Percentiles rank a stretch among this genome's conserved stretches.
phyloP scores from a whole-genome alignment of 139 green algal species.

The Tetraselmis chui region DNA sequence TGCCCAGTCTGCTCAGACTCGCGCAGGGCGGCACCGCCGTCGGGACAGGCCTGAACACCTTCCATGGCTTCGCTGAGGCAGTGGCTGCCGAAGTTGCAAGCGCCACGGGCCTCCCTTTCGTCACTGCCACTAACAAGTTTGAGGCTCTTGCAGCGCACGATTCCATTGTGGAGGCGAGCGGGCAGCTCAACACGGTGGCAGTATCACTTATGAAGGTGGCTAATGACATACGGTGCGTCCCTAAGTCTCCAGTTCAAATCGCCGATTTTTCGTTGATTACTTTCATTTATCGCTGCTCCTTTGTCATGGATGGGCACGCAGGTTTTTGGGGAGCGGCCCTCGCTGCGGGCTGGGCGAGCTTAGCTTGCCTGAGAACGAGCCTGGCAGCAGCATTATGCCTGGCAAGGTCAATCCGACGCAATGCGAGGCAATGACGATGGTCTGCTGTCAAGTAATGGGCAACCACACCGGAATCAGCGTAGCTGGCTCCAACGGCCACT shows the following conservation, averaged over 20 bases:
- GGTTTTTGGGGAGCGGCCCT: conserved; percentile 45
- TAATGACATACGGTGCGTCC: conserved; percentile 41
- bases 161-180: conserved; percentile 70
- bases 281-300: no score
- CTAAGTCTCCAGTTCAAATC: no score
- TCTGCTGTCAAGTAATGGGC: conserved; percentile 89
- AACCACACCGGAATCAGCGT: conserved; percentile 78
- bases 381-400: conserved; percentile 92
- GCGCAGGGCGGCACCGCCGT: conserved; percentile 91
- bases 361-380: conserved; percentile 92
- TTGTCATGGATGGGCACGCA: background rate
- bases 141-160: conserved; percentile 93
- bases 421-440: conserved; percentile 93
- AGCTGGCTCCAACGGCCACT: conserved; percentile 75
- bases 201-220: conserved; percentile 86
- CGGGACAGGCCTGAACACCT: conserved; percentile 91
- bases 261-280: no score
- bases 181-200: conserved; percentile 85
- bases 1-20: conserved; percentile 73
- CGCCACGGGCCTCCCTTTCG: conserved; percentile 81
- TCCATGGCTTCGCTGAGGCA: conserved; percentile 57
- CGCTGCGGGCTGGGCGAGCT: conserved; percentile 92
- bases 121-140: conserved; percentile 95
- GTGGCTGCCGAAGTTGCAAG: conserved; percentile 68
- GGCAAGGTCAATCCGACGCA: conserved; percentile 98